These are phyloP conservation scores for Globisporangium camurandrum DNA, from an alignment of 352 stramenopile genomes.

Conservation along the genomic window DNA sequence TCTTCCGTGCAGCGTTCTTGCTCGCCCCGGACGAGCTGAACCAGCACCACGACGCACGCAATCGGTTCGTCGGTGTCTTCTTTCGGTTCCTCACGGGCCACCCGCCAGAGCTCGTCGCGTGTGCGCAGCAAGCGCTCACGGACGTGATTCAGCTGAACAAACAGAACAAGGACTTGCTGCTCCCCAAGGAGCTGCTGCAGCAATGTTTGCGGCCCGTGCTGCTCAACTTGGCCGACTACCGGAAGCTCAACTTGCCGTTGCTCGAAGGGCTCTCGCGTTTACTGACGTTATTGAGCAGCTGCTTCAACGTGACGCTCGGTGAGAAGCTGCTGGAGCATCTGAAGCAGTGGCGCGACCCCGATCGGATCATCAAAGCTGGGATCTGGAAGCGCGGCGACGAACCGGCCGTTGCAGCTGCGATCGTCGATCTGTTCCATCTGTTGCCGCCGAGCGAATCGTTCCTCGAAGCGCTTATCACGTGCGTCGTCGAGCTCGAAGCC, in stretches of 20 bases:
- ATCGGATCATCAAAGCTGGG: constrained; percentile 86
- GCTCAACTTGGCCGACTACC: constrained; percentile 94
- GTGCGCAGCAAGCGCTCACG: constrained; percentile 73
- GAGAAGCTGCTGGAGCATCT: constrained; percentile 97
- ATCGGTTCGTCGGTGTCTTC: constrained; percentile 85
- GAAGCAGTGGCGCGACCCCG: constrained; percentile 90
- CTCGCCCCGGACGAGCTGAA: constrained; percentile 78
- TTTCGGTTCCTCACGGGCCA: constrained; percentile 88
- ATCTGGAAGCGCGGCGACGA: constrained; percentile 94
- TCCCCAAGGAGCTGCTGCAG: constrained; percentile 95
- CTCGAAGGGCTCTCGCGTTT: constrained; percentile 91
- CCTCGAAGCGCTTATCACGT: constrained; percentile 93
- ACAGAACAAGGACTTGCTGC: constrained; percentile 76
- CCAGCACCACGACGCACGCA: constrained; percentile 75
- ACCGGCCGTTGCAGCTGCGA: constrained; percentile 90
- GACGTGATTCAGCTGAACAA: constrained; percentile 84
- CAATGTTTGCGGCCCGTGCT: constrained; percentile 94
- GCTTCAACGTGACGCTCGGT: constrained; percentile 97
- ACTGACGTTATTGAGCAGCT: constrained; percentile 91
- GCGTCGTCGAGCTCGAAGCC: constrained; percentile 91
- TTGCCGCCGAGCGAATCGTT: constrained; percentile 93
- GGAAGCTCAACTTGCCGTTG: constrained; percentile 94
- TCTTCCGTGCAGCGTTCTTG: constrained; percentile 83
- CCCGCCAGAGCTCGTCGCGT: constrained; percentile 71
- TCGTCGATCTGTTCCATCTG: constrained; percentile 95